Evolutionary conservation across 2,329 filamentous ascomycete species (phyloP).

Genomic region (Apiospora malaysiana): DNA sequence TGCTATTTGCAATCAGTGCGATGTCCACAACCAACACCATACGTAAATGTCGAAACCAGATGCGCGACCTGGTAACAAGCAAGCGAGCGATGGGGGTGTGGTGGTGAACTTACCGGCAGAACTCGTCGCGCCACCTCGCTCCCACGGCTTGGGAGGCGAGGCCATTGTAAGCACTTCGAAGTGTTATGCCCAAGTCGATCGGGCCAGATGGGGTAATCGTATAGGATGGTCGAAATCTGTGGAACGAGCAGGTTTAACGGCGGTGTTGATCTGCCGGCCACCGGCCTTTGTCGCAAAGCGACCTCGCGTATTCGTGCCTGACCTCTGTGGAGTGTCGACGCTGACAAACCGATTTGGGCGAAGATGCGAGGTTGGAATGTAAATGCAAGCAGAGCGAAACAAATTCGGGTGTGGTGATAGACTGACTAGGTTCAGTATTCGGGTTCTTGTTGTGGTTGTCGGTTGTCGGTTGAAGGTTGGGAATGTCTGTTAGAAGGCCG

Average conservation of each 20-base stretch:
- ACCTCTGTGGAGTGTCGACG: background rate
- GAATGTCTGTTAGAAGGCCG: conserved; percentile 3
- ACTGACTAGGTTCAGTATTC: background rate
- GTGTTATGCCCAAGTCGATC: background rate
- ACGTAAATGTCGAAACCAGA: background rate
- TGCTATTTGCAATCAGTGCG: conserved; percentile 27
- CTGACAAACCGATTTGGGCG: background rate
- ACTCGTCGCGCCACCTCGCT: conserved; percentile 71
- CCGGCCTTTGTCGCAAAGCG: conserved; percentile 15
- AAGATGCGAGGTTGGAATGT: background rate
- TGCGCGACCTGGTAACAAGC: background rate
- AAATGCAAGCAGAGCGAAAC: background rate
- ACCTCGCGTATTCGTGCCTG: background rate
- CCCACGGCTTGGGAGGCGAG: conserved; percentile 98
- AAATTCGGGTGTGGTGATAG: background rate
- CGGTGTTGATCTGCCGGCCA: background rate
- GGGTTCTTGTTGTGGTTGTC: background rate
- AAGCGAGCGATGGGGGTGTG: background rate
- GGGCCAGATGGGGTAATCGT: background rate
- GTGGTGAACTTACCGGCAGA: conserved; percentile 50
- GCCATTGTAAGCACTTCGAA: conserved; percentile 53
- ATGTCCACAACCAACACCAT: background rate
- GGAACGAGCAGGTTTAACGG: background rate
- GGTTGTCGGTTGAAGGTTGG: background rate
- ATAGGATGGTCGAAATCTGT: background rate